phyloP scores from a whole-genome alignment of 2,329 filamentous ascomycete species.

The Thelonectria blattea region DNA sequence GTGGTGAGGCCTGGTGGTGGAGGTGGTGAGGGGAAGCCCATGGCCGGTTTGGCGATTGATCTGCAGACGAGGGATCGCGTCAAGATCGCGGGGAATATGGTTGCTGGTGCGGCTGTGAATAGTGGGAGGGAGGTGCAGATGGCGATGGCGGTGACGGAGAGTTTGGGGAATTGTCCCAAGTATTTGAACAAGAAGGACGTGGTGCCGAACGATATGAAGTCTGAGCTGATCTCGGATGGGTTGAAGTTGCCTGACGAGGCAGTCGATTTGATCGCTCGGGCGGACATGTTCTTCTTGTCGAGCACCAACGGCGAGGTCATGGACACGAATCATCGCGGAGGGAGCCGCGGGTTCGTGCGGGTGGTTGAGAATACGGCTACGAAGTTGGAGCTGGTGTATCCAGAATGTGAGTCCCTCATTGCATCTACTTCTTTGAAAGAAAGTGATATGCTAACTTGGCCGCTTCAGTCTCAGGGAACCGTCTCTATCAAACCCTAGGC shows the following conservation, averaged over 20 bases:
- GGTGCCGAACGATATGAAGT: slow-evolving; percentile 50
- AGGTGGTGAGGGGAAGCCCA: slow-evolving; percentile 46
- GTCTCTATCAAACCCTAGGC: slow-evolving; percentile 82
- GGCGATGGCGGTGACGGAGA: slow-evolving; percentile 72
- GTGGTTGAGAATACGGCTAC: slow-evolving; percentile 62
- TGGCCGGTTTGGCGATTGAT: slow-evolving; percentile 63
- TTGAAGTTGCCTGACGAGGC: slow-evolving; percentile 59
- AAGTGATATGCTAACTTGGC: slow-evolving; percentile 18
- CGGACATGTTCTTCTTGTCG: slow-evolving; percentile 82
- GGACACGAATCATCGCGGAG: slow-evolving; percentile 86
- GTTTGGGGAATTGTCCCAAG: slow-evolving; percentile 84
- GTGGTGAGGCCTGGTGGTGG: slow-evolving; percentile 45
- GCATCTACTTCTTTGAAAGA: background rate
- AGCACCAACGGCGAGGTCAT: slow-evolving; percentile 71
- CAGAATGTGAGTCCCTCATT: slow-evolving; percentile 63
- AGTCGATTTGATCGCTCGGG: slow-evolving; percentile 62
- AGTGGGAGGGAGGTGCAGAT: slow-evolving; percentile 55
- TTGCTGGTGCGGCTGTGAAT: slow-evolving; percentile 63
- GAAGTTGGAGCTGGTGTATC: slow-evolving; percentile 67
- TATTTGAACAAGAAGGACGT: slow-evolving; percentile 80
- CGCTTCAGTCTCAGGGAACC: slow-evolving; percentile 71
- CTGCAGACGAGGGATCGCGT: slow-evolving; percentile 64
- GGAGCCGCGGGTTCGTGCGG: slow-evolving; percentile 74
- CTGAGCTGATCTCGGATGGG: slow-evolving; percentile 54
- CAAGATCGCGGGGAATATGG: slow-evolving; percentile 74